These are phyloP conservation scores for Rhodocollybia butyracea DNA, from an alignment of 768 basidiomycete species.

Conservation along the genomic window DNA sequence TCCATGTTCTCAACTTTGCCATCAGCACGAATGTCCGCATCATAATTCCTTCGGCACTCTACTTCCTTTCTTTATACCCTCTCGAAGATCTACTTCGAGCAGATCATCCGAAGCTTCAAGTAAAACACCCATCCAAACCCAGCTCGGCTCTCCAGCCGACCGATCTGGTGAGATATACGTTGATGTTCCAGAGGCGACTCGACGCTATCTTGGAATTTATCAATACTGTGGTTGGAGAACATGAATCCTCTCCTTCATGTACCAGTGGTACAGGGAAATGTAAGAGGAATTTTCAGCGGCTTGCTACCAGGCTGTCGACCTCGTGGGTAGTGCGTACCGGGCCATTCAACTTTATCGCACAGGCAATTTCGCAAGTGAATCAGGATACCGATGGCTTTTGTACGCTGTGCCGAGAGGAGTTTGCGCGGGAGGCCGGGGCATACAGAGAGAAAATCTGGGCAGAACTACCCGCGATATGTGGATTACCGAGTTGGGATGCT, in stretches of 20 bases:
- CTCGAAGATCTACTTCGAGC: constrained; percentile 43
- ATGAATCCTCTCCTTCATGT: constrained; percentile 27
- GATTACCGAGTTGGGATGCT: constrained; percentile 46
- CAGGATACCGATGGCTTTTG: constrained; percentile 41
- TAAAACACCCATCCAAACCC: constrained; percentile 47
- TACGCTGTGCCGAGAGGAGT: constrained; percentile 37
- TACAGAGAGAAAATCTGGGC: constrained; percentile 44
- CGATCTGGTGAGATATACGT: constrained; percentile 48
- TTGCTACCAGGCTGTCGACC: constrained; percentile 39
- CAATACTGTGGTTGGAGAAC: constrained; percentile 36
- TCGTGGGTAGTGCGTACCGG: constrained; percentile 51
- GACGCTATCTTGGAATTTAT: constrained; percentile 46
- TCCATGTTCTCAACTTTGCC: constrained; percentile 56
- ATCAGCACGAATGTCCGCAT: constrained; percentile 44
- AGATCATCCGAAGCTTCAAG: constrained; percentile 51
- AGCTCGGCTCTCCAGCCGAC: constrained; percentile 36
- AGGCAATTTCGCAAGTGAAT: constrained; percentile 36
- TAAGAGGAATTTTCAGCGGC: constrained; percentile 37
- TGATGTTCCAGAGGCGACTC: constrained; percentile 56
- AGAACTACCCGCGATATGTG: constrained; percentile 41
- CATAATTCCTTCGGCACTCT: constrained; percentile 48
- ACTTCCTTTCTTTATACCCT: constrained; percentile 57
- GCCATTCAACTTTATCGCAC: constrained; percentile 51
- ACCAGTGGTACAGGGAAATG: constrained; percentile 25
- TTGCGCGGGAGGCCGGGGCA: constrained; percentile 34